phyloP scores from a whole-genome alignment of 129 eudicot genomes.

The Escallonia rubra region DNA sequence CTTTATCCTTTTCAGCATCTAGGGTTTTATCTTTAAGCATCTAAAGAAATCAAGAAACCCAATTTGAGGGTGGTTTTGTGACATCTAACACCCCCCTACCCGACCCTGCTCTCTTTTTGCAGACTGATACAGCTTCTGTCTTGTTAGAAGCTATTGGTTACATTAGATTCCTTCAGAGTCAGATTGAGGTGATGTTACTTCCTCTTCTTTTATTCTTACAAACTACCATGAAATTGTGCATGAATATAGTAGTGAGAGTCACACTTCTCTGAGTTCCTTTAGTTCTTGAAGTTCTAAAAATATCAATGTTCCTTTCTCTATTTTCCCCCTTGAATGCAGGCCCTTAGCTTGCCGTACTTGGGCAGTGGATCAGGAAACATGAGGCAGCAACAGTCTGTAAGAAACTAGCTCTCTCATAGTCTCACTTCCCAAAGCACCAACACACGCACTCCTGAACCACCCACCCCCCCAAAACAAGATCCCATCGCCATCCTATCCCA shows the following conservation, averaged over 20 bases:
- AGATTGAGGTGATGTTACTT: constrained; percentile 78
- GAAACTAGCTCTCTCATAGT: constrained; percentile 2
- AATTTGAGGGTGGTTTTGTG: no score
- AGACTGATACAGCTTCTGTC: constrained; percentile 98
- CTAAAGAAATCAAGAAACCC: no score
- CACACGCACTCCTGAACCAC: not conserved
- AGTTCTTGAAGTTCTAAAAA: constrained; percentile 10
- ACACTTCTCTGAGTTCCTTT: constrained; percentile 25
- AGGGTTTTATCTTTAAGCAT: not conserved
- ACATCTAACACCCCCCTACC: no score
- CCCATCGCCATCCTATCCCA: no score
- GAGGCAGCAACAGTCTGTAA: constrained; percentile 55
- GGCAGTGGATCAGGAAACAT: constrained; percentile 54
- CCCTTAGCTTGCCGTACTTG: constrained; percentile 86
- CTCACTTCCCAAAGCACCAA: constrained; percentile 5
- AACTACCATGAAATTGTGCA: constrained; percentile 38
- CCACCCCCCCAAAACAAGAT: not conserved
- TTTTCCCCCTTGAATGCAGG: constrained; percentile 49
- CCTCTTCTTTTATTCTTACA: constrained; percentile 27
- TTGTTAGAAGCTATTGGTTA: constrained; percentile 93
- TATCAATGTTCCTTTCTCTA: constrained; percentile 8
- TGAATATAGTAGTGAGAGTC: constrained; percentile 17
- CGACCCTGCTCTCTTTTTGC: constrained; percentile 23
- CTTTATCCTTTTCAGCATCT: not conserved
- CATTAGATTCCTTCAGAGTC: constrained; percentile 95